Evolutionary conservation across 2,329 filamentous ascomycete genomes (phyloP), one percentile per base, ranked within the genome.

Genomic region (Aspergillus ruber): DNA sequence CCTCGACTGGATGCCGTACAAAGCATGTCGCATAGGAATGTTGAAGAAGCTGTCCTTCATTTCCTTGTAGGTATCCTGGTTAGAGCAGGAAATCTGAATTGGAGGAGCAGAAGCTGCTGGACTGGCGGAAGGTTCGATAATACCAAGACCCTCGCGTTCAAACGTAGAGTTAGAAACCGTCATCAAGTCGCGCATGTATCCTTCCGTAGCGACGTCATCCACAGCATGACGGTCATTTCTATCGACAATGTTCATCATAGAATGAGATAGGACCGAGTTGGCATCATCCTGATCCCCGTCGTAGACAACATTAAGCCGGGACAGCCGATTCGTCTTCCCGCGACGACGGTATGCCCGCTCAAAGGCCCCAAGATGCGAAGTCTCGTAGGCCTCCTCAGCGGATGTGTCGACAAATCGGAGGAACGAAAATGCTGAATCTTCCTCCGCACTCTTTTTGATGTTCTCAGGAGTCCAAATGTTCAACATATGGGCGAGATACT

Each of bases 391-490:
- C 53, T 97, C 90, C 8, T 77, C 76, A 1, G 84, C 74, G 12
- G 89, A 93, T 0, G 79, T 75, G 58, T 95, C 88, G 3, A 86
- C 81, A 60, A 98, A 95, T 4, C 90, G 84, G 50, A 97, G 76
- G 83, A 90, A 98, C 0, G 90, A 91, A 67, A 97, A 97, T 2
- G 83, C 79, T 12, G 82, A 79, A 43, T 79, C 75, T 1, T 79
- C 77, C 18, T 77, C 73, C 9, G 78, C 69, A 55, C 82, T 88
- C 42, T 81, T 73, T 10, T 78, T 77, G 39, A 96, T 79, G 57
- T 96, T 82, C 43, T 91, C 84, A 0, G 88, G 85, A 1, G 83
- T 82, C 84, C 88, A 98, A 45, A 98, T 84, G 62, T 94, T 96
- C 83, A 97, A 84, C 69, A 95, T 72, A 56, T 94, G 84, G 27